Evolutionary conservation across 225 moss, liverwort and hornwort species (phyloP), one percentile per base, ranked within the genome.

Genomic region (Bryoerythrophyllum caledonicum): DNA sequence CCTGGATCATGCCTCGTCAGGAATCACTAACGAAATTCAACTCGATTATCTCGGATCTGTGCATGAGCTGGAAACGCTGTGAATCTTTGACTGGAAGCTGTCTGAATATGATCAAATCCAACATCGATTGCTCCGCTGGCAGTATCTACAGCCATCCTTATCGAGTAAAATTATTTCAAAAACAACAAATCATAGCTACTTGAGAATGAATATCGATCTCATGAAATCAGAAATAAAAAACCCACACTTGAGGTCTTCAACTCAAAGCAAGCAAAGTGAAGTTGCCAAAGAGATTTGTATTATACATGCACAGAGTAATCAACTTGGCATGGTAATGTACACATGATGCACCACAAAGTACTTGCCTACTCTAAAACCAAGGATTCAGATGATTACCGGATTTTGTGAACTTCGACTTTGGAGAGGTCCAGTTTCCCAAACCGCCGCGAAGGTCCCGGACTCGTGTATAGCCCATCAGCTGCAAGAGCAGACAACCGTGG

Each of bases 361-460:
- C 15, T 55, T 68, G 34, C 23, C 53, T n/a, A 27, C 14, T 69
- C 40, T 38, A n/a, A 23, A 61, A 60, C 49, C 37, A n/a, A 30
- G 11, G 9, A 51, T 28, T 65, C 26, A 6, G 48, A 49, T 28
- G 9, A 41, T 76, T 40, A 71, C 65, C 75, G 38, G 26, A 60
- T 4, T 64, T 76, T 81, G 67, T 43, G 14, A 20, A 63, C 55
- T 26, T 79, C 81, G 49, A n/a, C 24, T 38, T 40, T 72, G 3
- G 81, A 72, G 24, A 81, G 72, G 35, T 80, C 75, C 65, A 76
- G 34, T 70, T 52, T 81, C 23, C 72, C 81, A 10, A 60, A 72
- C 25, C 76, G 71, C 30, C 67, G 71, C 54, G 76, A 81, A 44
- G 76, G 66, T 66, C 67, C 67, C 0, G 81, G 76, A 21, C 76